Evolutionary conservation across 2,329 filamentous ascomycete genomes (phyloP).

Genomic region (Cytospora mali): DNA sequence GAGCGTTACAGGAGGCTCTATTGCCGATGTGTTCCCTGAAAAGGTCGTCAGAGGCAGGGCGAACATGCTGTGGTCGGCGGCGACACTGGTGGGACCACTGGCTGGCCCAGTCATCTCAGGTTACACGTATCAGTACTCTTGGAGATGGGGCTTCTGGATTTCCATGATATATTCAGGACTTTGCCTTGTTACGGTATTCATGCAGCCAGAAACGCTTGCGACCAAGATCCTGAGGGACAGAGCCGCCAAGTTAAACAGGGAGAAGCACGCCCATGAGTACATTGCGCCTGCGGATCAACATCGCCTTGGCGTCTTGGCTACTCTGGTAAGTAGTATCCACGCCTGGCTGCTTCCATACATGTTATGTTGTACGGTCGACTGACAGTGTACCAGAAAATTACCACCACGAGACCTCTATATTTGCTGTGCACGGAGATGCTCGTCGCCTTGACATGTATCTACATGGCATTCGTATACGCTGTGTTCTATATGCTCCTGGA

Average conservation of each 20-base stretch:
- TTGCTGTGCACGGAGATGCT: slow-evolving; percentile 38
- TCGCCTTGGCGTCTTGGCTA: slow-evolving; percentile 26
- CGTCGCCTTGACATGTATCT: slow-evolving; percentile 36
- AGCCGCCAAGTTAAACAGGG: slow-evolving; percentile 33
- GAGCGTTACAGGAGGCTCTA: slow-evolving; percentile 34
- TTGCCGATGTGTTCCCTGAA: slow-evolving; percentile 33
- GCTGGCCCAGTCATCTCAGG: slow-evolving; percentile 33
- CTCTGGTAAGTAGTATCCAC: slow-evolving; percentile 28
- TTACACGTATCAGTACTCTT: slow-evolving; percentile 30
- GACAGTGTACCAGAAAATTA: slow-evolving; percentile 30
- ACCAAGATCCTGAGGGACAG: slow-evolving; percentile 32
- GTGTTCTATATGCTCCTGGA: slow-evolving; percentile 38
- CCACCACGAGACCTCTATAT: slow-evolving; percentile 36
- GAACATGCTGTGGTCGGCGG: slow-evolving; percentile 34
- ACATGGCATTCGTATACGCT: slow-evolving; percentile 38
- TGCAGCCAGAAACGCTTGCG: slow-evolving; percentile 34
- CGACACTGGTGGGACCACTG: slow-evolving; percentile 34
- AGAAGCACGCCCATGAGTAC: slow-evolving; percentile 26
- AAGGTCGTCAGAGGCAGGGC: slow-evolving; percentile 31
- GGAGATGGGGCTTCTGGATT: slow-evolving; percentile 35
- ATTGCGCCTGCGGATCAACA: slow-evolving; percentile 32
- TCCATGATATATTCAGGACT: slow-evolving; percentile 30
- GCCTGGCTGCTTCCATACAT: background rate
- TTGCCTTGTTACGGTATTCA: slow-evolving; percentile 25
- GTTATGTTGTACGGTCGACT: background rate